These are phyloP conservation scores for Monosporascus sp. DNA, from an alignment of 2,329 filamentous ascomycete species.

Conservation along the genomic window DNA sequence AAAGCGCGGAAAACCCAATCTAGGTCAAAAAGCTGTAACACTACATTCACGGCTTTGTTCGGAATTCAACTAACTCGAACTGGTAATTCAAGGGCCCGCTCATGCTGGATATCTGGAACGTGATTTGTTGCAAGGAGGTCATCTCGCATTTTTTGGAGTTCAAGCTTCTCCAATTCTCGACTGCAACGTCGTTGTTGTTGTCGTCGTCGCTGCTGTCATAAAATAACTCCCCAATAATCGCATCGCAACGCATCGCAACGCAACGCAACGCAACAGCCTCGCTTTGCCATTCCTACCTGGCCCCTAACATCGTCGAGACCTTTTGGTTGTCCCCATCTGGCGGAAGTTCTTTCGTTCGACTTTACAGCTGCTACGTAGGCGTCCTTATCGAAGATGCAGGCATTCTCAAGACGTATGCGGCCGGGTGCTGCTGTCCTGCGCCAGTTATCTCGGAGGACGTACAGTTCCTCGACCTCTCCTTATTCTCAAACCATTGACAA, in stretches of 20 bases:
- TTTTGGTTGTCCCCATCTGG: constrained; percentile 1
- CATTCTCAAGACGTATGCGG: constrained; percentile 66
- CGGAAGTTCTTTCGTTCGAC: constrained; percentile 1
- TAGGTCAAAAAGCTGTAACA: not conserved
- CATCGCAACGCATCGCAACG: not conserved
- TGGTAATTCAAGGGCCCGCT: not conserved
- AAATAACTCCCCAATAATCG: not conserved
- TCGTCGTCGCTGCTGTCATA: not conserved
- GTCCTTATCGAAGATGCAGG: constrained; percentile 63
- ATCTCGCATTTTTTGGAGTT: not conserved
- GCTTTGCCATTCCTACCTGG: not conserved
- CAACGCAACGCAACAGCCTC: not conserved
- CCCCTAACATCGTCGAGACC: not conserved
- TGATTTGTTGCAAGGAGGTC: not conserved
- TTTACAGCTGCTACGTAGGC: not conserved
- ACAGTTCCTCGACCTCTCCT: constrained; percentile 64
- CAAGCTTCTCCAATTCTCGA: not conserved
- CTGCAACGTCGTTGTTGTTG: not conserved
- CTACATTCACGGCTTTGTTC: not conserved
- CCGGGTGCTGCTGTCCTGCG: constrained; percentile 63
- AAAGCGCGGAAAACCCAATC: not conserved
- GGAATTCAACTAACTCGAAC: not conserved
- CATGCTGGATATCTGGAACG: not conserved
- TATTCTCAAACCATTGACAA: constrained; percentile 75
- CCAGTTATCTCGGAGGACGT: constrained; percentile 62